Percentiles rank a stretch among this genome's conserved stretches.
Evolutionary conservation across 192 early-diverging fungal species (phyloP).

Genomic region (Coemansia sp.): DNA sequence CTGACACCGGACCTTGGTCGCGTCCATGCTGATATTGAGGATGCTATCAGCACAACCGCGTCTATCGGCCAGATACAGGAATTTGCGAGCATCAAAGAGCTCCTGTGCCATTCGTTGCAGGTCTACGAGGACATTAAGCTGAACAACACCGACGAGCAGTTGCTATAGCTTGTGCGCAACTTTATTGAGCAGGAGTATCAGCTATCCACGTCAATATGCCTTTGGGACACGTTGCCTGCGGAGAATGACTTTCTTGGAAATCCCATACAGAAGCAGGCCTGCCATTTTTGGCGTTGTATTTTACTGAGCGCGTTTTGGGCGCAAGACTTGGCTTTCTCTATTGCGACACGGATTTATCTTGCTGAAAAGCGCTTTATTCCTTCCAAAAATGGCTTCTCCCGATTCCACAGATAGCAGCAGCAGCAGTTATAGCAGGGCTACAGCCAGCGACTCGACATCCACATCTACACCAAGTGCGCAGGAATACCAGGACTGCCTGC

Average conservation of each 20-base stretch:
- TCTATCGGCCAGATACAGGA: constrained; percentile 20
- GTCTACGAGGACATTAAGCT: constrained; percentile 41
- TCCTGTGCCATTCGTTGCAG: constrained; percentile 49
- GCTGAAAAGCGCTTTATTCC: background rate
- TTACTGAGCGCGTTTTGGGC: no score
- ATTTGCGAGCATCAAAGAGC: constrained; percentile 44
- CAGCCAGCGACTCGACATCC: background rate
- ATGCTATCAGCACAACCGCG: constrained; percentile 30
- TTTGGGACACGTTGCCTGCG: no score
- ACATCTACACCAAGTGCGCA: background rate
- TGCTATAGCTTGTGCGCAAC: background rate
- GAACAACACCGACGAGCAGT: background rate
- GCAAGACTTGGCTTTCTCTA: no score
- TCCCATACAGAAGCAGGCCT: no score
- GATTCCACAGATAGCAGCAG: background rate
- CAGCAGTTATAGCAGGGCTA: background rate
- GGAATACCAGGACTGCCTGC: constrained; percentile 41
- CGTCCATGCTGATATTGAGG: constrained; percentile 40
- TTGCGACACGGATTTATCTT: no score
- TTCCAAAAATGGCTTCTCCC: background rate
- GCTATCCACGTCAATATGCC: no score
- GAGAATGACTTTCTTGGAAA: no score
- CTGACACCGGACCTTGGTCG: constrained; percentile 34
- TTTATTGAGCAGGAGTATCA: background rate
- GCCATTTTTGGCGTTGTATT: no score